phyloP scores from a whole-genome alignment of 495 filamentous ascomycete genomes.

The Penicillium goetzii region DNA sequence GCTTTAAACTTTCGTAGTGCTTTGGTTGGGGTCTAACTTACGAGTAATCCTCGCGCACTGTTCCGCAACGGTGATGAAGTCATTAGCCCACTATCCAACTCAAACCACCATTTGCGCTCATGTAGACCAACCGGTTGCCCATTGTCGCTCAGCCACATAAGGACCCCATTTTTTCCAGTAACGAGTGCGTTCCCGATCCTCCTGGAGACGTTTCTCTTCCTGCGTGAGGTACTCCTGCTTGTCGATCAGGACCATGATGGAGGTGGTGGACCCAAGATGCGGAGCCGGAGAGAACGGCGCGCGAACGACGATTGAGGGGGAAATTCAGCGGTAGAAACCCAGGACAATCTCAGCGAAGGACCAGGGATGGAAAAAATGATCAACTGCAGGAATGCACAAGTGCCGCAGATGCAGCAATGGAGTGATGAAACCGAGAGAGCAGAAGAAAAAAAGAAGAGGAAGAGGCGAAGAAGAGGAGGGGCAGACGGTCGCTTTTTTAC shows the following conservation, averaged over 20 bases:
- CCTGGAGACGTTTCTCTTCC: constrained; percentile 86
- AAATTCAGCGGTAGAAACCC: background rate
- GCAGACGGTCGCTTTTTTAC: constrained; percentile 9
- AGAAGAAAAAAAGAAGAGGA: background rate
- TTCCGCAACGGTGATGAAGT: constrained; percentile 22
- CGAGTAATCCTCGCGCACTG: constrained; percentile 95
- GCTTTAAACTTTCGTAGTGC: background rate
- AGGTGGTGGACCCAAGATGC: constrained; percentile 20
- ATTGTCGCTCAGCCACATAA: constrained; percentile 70
- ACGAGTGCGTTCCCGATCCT: constrained; percentile 64
- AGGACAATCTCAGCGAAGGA: background rate
- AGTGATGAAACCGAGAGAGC: background rate
- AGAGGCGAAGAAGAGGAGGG: constrained; percentile 12
- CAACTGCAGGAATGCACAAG: constrained; percentile 11
- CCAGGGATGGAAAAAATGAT: constrained; percentile 9
- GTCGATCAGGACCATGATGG: constrained; percentile 82
- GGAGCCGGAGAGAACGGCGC: constrained; percentile 7
- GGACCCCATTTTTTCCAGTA: constrained; percentile 97
- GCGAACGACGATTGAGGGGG: constrained; percentile 6
- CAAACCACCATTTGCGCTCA: constrained; percentile 9
- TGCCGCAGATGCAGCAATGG: constrained; percentile 10
- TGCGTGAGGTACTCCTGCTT: constrained; percentile 79
- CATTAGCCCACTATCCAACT: constrained; percentile 28
- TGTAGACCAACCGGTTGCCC: constrained; percentile 73
- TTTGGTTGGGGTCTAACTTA: constrained; percentile 47